Percentiles rank a stretch among this genome's conserved stretches.
These are phyloP conservation scores for Talaromyces liani DNA, from an alignment of 495 filamentous ascomycete genomes.

Conservation along the genomic window DNA sequence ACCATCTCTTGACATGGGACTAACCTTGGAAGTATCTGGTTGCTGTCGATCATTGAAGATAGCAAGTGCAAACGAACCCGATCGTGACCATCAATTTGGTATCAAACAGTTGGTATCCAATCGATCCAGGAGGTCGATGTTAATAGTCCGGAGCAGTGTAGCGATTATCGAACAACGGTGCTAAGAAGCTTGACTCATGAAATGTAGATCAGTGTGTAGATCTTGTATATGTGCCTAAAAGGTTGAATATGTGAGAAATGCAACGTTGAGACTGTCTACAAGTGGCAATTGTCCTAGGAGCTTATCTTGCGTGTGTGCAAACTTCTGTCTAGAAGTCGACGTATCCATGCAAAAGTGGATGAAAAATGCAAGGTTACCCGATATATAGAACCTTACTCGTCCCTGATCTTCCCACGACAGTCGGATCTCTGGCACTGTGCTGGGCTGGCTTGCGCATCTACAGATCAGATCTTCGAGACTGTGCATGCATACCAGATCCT, in stretches of 20 bases:
- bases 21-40: neutral
- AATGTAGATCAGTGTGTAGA: neutral
- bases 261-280: neutral
- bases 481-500: neutral
- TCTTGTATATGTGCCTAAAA: neutral
- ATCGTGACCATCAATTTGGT: neutral
- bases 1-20: neutral
- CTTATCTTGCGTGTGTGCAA: neutral
- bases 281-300: neutral
- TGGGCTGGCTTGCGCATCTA: neutral
- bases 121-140: neutral
- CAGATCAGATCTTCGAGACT: neutral
- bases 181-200: neutral
- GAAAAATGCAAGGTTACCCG: neutral
- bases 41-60: neutral
- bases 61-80: neutral
- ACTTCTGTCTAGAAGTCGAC: neutral
- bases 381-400: neutral
- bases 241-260: neutral
- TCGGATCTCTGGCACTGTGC: neutral
- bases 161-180: neutral
- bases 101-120: neutral
- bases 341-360: neutral
- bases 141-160: neutral
- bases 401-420: neutral